Base-by-base conservation (phyloP, 2,329 filamentous ascomycete species). In the Aspergillus latus region DNA sequence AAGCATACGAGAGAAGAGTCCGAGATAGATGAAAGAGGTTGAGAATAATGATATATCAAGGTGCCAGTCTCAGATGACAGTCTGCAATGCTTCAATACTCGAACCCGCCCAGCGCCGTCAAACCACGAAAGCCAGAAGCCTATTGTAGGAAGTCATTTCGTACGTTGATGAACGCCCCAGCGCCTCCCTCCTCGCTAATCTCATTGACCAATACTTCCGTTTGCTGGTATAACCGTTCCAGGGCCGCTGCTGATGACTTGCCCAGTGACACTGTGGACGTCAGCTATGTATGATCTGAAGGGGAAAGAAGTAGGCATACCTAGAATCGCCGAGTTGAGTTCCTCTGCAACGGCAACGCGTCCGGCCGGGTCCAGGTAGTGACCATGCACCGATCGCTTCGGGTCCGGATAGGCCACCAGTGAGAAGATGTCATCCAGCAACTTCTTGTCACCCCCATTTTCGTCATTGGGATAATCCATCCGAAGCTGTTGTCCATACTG, bases 261-360 rank as follows among this genome's bases (percentile, higher is more conserved):
- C 94, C 94, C 2, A 97, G 81, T 0, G 90, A 95, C 42, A 91
- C 93, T 97, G 65, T n/a, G 16, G 5, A 7, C 3, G 34, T 64
- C 55, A 64, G 58, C 39, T 21, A 21, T 34, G 44, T 44, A 21
- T 42, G 36, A 32, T 13, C 43, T 32, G 21, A 56, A 43, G 49
- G 47, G 50, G 28, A 57, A 37, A 49, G 32, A 37, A 15, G 26
- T 42, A 56, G 57, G 11, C 6, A 86, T 78, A 96, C 92, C 86
- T 58, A 99, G 74, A 65, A 99, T 96, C 46, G 91, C 92, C 59
- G 90, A 90, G 73, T 97, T 97, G 55, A 99, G 79, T 72, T 96
- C 92, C 76, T 99, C 94, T 7, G 92, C 92, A 40, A 97, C 90
- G 15, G 85, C 81, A 15, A 87, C 84, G 43, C 94, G 81, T 1